Conservation (phyloP, 106 monocot genomes). For the Acorus gramineus region DNA sequence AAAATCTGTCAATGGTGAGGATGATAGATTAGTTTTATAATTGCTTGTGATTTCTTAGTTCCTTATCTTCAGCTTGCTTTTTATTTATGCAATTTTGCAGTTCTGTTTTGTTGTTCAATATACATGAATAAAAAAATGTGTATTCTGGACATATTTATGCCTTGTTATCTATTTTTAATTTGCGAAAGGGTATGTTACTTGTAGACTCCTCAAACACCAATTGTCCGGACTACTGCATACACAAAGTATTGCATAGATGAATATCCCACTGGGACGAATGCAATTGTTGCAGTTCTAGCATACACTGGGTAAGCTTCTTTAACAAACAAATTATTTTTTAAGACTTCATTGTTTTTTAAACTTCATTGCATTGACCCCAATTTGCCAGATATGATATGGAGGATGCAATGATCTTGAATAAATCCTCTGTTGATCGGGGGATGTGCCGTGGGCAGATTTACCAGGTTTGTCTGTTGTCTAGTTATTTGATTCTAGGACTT, state of each 20-base stretch:
- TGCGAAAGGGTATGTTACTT: background rate
- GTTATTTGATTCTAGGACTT: background rate
- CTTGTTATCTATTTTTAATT: background rate
- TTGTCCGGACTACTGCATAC: slow-evolving; percentile 76
- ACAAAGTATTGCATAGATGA: slow-evolving; percentile 81
- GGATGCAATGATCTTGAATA: slow-evolving; percentile 98
- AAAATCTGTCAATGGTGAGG: background rate
- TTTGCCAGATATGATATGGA: slow-evolving; percentile 92
- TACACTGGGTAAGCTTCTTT: slow-evolving; percentile 64
- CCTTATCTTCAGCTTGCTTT: background rate
- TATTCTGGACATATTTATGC: background rate
- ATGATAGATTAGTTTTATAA: background rate
- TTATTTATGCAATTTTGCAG: no score
- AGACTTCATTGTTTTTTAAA: no score
- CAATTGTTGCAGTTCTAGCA: slow-evolving; percentile 90
- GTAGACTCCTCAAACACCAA: slow-evolving; percentile 96
- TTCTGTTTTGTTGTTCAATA: no score
- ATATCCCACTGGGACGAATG: slow-evolving; percentile 89
- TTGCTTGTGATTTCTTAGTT: background rate
- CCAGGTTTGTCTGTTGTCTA: slow-evolving; percentile 36
- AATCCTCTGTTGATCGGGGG: slow-evolving; percentile 93
- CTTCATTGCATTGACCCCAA: no score
- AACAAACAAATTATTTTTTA: no score
- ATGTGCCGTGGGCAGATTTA: slow-evolving; percentile 84
- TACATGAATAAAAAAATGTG: background rate